These are phyloP conservation scores for Plenodomus tracheiphilus DNA, from an alignment of 2,329 filamentous ascomycete species.

Conservation along the genomic window DNA sequence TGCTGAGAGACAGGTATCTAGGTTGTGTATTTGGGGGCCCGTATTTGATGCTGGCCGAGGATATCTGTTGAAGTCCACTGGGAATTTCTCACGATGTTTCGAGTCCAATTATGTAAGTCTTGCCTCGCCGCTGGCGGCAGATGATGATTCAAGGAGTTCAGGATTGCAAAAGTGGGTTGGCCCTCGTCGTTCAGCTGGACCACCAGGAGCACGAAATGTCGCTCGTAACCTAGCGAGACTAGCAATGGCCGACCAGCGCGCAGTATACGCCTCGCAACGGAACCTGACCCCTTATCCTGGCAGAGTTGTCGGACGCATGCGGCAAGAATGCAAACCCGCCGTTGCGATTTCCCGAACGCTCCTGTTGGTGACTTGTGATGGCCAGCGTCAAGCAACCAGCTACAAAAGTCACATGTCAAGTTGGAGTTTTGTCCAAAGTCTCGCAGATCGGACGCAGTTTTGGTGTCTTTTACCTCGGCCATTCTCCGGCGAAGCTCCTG, in stretches of 20 bases:
- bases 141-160: conserved; percentile 12
- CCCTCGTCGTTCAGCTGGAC: conserved; percentile 9
- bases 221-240: not conserved
- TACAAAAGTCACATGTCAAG: not conserved
- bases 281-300: not conserved
- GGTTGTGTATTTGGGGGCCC: not conserved
- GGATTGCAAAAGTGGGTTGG: conserved; percentile 4
- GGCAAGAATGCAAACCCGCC: conserved; percentile 8
- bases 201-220: conserved; percentile 14
- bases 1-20: conserved; percentile 11
- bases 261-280: not conserved
- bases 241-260: conserved; percentile 16
- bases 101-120: not conserved
- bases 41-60: not conserved
- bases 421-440: not conserved
- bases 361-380: no score
- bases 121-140: not conserved
- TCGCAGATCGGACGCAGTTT: not conserved
- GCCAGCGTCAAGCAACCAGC: conserved; percentile 2
- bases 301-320: not conserved
- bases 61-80: not conserved
- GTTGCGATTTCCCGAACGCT: not conserved
- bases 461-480: not conserved
- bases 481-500: not conserved
- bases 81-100: not conserved